These are phyloP conservation scores for Solanum virginianum DNA, from an alignment of 257 asterid species.

Conservation along the genomic window DNA sequence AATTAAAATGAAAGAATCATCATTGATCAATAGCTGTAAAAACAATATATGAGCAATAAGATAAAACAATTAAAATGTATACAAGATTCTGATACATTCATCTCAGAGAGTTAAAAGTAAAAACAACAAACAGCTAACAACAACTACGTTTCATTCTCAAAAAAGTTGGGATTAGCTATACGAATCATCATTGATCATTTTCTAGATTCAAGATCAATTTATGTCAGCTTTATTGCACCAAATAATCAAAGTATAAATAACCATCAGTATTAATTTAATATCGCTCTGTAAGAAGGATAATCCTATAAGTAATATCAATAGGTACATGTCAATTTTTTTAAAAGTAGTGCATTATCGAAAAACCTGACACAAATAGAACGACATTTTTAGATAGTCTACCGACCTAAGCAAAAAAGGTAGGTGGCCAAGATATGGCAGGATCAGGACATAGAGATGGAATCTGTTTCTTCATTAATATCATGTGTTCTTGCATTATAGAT, in stretches of 20 bases:
- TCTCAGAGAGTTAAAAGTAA: neutral
- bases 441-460: neutral
- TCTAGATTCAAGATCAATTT: neutral
- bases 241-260: neutral
- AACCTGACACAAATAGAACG: too few relatives aligned
- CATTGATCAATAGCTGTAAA: too few relatives aligned
- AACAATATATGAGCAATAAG: too few relatives aligned
- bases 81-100: too few relatives aligned
- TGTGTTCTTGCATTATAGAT: neutral
- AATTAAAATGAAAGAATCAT: too few relatives aligned
- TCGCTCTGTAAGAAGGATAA: too few relatives aligned
- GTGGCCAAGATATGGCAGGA: neutral
- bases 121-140: neutral
- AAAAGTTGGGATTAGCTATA: neutral
- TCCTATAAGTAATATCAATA: too few relatives aligned
- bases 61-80: too few relatives aligned
- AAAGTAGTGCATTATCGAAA: too few relatives aligned
- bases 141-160: accelerated
- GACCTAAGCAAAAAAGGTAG: neutral
- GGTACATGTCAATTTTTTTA: too few relatives aligned
- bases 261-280: too few relatives aligned
- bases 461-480: neutral
- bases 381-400: too few relatives aligned
- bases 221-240: neutral
- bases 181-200: neutral